These are phyloP conservation scores for Cucurbitaria berberidis DNA, from an alignment of 2,329 filamentous ascomycete genomes.

Conservation along the genomic window DNA sequence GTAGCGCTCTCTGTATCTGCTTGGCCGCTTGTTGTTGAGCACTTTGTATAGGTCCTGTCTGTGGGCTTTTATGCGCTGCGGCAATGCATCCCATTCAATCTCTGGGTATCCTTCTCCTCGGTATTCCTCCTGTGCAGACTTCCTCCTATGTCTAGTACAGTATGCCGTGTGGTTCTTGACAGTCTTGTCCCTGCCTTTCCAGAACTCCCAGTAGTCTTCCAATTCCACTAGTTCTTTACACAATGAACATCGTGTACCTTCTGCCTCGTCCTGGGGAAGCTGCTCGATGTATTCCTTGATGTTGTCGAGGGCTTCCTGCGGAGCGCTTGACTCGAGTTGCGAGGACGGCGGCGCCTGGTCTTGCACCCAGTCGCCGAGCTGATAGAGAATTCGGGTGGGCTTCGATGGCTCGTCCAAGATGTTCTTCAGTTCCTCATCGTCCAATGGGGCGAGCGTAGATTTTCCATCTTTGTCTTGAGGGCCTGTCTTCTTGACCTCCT, in stretches of 20 bases:
- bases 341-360: slow-evolving; percentile 19
- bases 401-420: slow-evolving; percentile 6
- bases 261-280: slow-evolving; percentile 22
- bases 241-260: slow-evolving; percentile 63
- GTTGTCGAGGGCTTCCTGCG: slow-evolving; percentile 20
- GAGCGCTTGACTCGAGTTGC: slow-evolving; percentile 23
- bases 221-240: slow-evolving; percentile 67
- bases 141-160: slow-evolving; percentile 45
- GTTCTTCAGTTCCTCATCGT: not conserved
- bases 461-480: not conserved
- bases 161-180: slow-evolving; percentile 61
- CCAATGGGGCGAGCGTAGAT: not conserved
- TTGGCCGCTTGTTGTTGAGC: slow-evolving; percentile 56
- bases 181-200: slow-evolving; percentile 26
- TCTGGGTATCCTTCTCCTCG: slow-evolving; percentile 66
- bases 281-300: slow-evolving; percentile 25
- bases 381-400: slow-evolving; percentile 17
- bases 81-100: slow-evolving; percentile 71
- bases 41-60: slow-evolving; percentile 63
- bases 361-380: slow-evolving; percentile 24
- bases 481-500: slow-evolving; percentile 4
- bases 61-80: slow-evolving; percentile 64
- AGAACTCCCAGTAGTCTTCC: slow-evolving; percentile 58
- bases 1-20: slow-evolving; percentile 24
- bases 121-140: slow-evolving; percentile 52